These are phyloP conservation scores for Pestalotiopsis sp. DNA, from an alignment of 2,329 filamentous ascomycete species.

Conservation along the genomic window DNA sequence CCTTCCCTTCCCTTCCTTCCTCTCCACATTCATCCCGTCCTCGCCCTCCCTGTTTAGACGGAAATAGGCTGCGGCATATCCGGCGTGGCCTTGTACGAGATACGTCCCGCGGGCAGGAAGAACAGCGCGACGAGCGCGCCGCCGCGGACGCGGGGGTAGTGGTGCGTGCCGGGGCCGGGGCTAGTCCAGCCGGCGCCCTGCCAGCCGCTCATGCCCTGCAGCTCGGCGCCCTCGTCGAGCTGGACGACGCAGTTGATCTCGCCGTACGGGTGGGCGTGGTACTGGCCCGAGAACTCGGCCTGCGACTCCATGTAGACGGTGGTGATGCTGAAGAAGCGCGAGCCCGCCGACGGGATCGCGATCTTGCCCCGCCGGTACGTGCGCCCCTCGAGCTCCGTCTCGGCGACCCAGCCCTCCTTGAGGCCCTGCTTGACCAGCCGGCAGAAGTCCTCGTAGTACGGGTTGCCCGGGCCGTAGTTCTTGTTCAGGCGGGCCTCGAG, in stretches of 20 bases:
- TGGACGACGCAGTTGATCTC: conserved; percentile 57
- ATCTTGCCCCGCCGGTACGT: conserved; percentile 50
- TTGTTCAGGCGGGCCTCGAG: conserved; percentile 43
- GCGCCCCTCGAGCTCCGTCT: conserved; percentile 40
- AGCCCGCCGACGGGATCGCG: conserved; percentile 42
- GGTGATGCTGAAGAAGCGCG: conserved; percentile 55
- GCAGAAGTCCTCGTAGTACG: conserved; percentile 43
- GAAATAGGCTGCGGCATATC: conserved; percentile 39
- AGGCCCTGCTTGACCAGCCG: conserved; percentile 38
- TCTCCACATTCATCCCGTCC: neutral
- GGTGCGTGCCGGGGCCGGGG: conserved; percentile 55
- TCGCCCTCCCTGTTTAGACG: neutral
- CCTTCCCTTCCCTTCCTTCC: no score
- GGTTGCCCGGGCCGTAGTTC: conserved; percentile 42
- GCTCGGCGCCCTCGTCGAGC: conserved; percentile 47
- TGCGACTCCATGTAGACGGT: conserved; percentile 57
- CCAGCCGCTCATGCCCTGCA: conserved; percentile 58
- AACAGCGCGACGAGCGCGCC: conserved; percentile 53
- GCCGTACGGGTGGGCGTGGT: conserved; percentile 53
- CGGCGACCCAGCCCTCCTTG: conserved; percentile 45
- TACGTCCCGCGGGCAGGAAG: conserved; percentile 55
- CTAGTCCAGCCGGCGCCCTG: conserved; percentile 56
- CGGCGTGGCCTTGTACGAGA: conserved; percentile 47
- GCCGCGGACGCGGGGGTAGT: conserved; percentile 53
- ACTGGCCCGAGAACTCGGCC: conserved; percentile 51